These are phyloP conservation scores for Kodamaea alishanica DNA, from an alignment of 1,139 yeast genomes.

Conservation along the genomic window DNA sequence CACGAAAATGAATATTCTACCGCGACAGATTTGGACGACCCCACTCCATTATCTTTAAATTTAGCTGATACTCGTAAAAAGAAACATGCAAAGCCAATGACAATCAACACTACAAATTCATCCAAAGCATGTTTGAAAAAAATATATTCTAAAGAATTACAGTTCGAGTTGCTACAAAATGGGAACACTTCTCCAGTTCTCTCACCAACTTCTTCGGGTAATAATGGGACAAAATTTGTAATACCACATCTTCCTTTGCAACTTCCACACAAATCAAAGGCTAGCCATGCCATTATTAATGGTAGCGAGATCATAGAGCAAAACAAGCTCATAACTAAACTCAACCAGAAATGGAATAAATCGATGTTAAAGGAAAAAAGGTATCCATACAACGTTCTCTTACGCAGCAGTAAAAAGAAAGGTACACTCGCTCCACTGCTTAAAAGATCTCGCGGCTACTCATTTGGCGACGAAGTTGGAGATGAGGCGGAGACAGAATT, in stretches of 20 bases:
- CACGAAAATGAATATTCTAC: background rate
- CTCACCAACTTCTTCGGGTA: conserved; percentile 5
- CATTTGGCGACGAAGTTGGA: conserved; percentile 21
- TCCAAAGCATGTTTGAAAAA: conserved; percentile 29
- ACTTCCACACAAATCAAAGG: background rate
- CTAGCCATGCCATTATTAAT: background rate
- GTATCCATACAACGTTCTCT: background rate
- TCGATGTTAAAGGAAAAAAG: conserved; percentile 11
- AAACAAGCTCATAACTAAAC: conserved; percentile 32
- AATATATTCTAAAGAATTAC: conserved; percentile 38
- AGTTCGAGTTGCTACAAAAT: conserved; percentile 28
- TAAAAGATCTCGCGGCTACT: conserved; percentile 22
- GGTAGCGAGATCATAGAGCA: conserved; percentile 21
- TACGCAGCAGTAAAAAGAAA: background rate
- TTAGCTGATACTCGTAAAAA: conserved; percentile 9
- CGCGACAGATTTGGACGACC: conserved; percentile 10
- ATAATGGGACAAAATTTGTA: conserved; percentile 5
- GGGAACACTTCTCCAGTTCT: conserved; percentile 13
- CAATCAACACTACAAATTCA: conserved; percentile 9
- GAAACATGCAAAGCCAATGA: conserved; percentile 4
- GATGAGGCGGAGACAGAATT: conserved; percentile 6
- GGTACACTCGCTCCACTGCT: conserved; percentile 1
- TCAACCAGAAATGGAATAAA: conserved; percentile 40
- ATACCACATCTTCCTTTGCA: conserved; percentile 6
- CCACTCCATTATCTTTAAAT: conserved; percentile 24